Base-by-base conservation (phyloP, 805 yeast species). In the Lachancea kluyveri region DNA sequence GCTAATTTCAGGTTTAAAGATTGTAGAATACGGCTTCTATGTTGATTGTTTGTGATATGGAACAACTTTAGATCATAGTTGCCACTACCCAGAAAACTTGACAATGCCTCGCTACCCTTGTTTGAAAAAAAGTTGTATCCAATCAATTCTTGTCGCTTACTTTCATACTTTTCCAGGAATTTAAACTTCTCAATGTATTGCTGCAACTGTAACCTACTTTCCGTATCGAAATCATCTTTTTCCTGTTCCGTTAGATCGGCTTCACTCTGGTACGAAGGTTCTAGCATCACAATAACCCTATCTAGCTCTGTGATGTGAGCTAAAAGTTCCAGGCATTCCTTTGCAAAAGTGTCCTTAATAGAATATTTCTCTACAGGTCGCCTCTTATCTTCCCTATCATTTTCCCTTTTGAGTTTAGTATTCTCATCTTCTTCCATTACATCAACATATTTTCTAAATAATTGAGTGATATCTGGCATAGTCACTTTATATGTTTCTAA, bases 221-320 rank as follows among this genome's bases (percentile, higher is more conserved):
- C 75, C 28, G 72, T 68, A 41, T 76, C 82, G 14, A 77, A 64
- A 21, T 65, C 63, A 38, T 74, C 73, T 43, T 74, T 71, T 23
- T 74, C 78, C 7, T 56, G 62, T 18, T 65, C 63, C 16, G 67
- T 45, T 10, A 34, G 31, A 30, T 31, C 50, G 27, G 31, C 31
- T 28, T 41, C 45, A 28, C 39, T 35, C 27, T 52, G 32, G 30
- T 63, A 65, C 17, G 48, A 41, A 0, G 54, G 38, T 21, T 48
- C 51, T 4, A 60, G 40, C 2, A 45, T 33, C 10, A 19, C 31
- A 1, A 63, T 28, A 2, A 60, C 50, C 11, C 38, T 41, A 14
- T 43, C 41, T 14, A 63, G 43, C 26, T 58, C 63, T 8, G 28
- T 29, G 4, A 62, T 36, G 21, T 50, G 59, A 13, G 38, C 36